phyloP scores from a whole-genome alignment of 805 yeast genomes.

The Saccharomyces eubayanus region DNA sequence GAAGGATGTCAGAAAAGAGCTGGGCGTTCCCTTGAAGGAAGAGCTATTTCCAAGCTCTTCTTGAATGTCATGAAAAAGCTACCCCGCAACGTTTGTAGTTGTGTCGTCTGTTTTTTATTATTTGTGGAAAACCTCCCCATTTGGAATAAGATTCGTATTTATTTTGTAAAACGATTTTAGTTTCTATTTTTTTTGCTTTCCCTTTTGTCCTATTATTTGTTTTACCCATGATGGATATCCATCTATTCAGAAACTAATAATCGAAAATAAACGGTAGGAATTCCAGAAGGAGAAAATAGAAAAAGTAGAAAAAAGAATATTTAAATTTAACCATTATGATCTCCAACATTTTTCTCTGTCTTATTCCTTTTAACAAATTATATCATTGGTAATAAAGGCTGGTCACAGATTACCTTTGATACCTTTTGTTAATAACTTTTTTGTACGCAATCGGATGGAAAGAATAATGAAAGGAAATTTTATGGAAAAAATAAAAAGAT shows the following conservation, averaged over 20 bases:
- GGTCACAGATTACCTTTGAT: neutral
- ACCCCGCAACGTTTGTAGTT: neutral
- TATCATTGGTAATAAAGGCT: neutral
- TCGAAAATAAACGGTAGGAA: neutral
- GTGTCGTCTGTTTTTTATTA: neutral
- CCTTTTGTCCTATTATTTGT: neutral
- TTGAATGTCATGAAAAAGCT: neutral
- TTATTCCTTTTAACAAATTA: neutral
- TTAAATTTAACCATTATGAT: neutral
- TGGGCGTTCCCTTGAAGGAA: conserved; percentile 90
- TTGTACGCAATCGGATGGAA: neutral
- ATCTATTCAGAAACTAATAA: conserved; percentile 2
- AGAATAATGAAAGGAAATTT: neutral
- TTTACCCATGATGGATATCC: neutral
- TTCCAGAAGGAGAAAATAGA: neutral
- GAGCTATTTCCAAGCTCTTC: conserved; percentile 52
- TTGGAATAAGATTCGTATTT: conserved; percentile 7
- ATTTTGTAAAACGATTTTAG: neutral
- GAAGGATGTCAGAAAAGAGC: conserved; percentile 81
- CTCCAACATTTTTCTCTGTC: neutral
- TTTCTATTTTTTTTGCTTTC: neutral
- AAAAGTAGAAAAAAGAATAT: neutral
- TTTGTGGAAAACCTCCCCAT: neutral
- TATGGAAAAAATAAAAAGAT: neutral
- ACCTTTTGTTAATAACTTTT: neutral